phyloP scores from a whole-genome alignment of 208 protist species.

The Leishmania lainsoni region DNA sequence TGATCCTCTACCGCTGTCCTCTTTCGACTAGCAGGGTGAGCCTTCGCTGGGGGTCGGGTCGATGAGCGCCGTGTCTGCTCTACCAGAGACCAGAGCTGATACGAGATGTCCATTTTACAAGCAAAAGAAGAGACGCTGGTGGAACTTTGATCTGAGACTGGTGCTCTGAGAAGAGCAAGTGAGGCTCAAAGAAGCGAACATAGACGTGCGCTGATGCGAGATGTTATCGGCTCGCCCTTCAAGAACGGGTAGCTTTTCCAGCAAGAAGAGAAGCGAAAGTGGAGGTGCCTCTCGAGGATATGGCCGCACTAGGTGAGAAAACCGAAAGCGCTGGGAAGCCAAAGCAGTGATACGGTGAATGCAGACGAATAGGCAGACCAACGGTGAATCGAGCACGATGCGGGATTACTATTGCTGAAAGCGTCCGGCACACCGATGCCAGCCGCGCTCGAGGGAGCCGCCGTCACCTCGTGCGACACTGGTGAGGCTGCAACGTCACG shows the following conservation, averaged over 20 bases:
- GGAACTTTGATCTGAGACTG: background rate
- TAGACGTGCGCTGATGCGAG: background rate
- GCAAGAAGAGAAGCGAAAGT: background rate
- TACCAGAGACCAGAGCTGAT: constrained; percentile 25
- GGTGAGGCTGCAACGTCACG: background rate
- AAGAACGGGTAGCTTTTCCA: background rate
- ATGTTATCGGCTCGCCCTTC: background rate
- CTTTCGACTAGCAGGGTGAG: background rate
- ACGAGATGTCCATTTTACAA: constrained; percentile 19
- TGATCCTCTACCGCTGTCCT: background rate
- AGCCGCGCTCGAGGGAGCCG: background rate
- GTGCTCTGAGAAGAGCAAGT: background rate
- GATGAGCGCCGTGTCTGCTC: constrained; percentile 3
- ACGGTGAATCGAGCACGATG: background rate
- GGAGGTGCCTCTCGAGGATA: background rate
- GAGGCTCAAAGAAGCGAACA: background rate
- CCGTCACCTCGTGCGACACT: background rate
- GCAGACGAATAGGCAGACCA: background rate
- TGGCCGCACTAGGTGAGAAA: background rate
- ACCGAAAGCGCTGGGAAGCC: background rate
- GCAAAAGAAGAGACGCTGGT: background rate
- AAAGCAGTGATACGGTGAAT: background rate
- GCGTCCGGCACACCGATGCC: background rate
- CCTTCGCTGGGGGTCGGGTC: background rate
- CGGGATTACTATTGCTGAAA: background rate